Conservation (phyloP, 331 rosid species). For the Ulmus americana region DNA sequence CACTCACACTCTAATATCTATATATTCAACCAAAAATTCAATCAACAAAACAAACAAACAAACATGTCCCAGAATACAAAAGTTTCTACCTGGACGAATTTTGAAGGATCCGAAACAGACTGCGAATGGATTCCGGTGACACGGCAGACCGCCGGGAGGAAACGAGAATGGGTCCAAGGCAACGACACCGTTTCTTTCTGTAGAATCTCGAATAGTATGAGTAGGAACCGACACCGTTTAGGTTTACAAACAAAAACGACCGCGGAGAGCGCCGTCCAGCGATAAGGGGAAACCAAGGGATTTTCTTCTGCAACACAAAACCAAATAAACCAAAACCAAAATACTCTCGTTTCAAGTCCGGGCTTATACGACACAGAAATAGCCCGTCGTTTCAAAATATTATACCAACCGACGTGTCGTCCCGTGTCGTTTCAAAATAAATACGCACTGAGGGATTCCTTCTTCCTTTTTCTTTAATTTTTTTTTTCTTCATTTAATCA, state of each 20-base stretch:
- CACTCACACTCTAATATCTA: constrained; percentile 26
- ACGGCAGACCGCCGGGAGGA: background rate
- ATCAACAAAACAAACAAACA: background rate
- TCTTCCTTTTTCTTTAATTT: too few species aligned
- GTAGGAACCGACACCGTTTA: constrained; percentile 23
- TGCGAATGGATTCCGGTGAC: background rate
- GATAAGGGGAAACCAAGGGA: too few species aligned
- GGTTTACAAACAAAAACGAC: background rate
- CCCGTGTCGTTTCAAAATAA: too few species aligned
- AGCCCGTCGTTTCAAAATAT: too few species aligned
- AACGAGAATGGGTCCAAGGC: background rate
- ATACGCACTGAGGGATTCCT: too few species aligned
- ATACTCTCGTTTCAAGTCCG: too few species aligned
- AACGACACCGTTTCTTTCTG: constrained; percentile 16
- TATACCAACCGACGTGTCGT: too few species aligned
- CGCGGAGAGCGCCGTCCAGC: too few species aligned
- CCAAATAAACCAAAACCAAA: too few species aligned
- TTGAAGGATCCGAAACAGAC: background rate
- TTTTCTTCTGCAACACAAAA: too few species aligned
- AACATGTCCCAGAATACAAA: background rate
- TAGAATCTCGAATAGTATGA: background rate
- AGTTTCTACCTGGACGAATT: too few species aligned
- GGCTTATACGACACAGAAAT: too few species aligned
- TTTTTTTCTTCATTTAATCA: background rate
- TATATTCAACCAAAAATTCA: constrained; percentile 2